phyloP scores from a whole-genome alignment of 2,329 filamentous ascomycete species.

The Fusarium sp. region DNA sequence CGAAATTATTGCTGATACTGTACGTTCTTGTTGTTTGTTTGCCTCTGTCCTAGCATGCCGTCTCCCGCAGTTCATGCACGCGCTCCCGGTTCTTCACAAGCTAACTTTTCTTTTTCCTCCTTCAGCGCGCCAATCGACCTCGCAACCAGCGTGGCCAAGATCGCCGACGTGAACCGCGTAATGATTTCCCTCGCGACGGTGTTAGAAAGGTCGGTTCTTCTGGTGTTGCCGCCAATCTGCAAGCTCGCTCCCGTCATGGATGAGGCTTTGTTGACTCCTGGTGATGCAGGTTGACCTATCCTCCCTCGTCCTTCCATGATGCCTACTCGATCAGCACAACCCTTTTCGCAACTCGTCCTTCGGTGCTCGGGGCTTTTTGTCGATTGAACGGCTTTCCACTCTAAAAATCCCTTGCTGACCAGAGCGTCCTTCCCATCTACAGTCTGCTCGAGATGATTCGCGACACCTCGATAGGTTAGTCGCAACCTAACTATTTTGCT shows the following conservation, averaged over 20 bases:
- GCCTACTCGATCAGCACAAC: constrained; percentile 46
- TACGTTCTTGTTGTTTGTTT: constrained; percentile 42
- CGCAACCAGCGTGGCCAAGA: constrained; percentile 52
- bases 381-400: constrained; percentile 46
- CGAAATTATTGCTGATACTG: constrained; percentile 66
- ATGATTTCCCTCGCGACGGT: constrained; percentile 78
- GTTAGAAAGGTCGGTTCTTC: constrained; percentile 80
- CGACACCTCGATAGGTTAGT: constrained; percentile 77
- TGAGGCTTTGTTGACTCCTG: constrained; percentile 35
- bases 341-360: constrained; percentile 47
- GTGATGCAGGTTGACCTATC: constrained; percentile 50
- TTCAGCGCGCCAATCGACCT: constrained; percentile 48
- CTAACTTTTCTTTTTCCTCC: constrained; percentile 35
- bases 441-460: constrained; percentile 71
- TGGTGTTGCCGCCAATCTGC: neutral
- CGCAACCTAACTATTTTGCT: neutral
- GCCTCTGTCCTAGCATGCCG: constrained; percentile 2
- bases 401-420: constrained; percentile 55
- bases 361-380: constrained; percentile 47
- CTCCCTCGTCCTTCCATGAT: constrained; percentile 47
- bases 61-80: constrained; percentile 16
- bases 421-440: constrained; percentile 54
- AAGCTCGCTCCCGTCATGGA: neutral
- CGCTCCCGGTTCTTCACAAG: constrained; percentile 23
- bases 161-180: constrained; percentile 52